Conservation (phyloP, 805 yeast species). For the Candida ulmi region DNA sequence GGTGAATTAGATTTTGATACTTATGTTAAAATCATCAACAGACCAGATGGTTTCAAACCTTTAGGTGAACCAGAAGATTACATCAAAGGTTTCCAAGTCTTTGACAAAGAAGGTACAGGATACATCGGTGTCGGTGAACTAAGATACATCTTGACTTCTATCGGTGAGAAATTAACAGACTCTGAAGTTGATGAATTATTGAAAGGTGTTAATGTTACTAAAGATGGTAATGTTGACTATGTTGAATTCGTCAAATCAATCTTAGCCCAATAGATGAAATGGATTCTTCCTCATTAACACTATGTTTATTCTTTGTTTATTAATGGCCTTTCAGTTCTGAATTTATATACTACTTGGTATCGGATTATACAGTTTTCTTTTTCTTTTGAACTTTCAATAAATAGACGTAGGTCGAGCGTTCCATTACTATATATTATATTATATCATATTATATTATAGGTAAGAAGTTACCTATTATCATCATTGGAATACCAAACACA, state of each 20-base stretch:
- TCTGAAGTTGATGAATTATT: slow-evolving; percentile 92
- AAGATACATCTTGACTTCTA: slow-evolving; percentile 88
- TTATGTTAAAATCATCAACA: slow-evolving; percentile 67
- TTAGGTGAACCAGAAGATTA: slow-evolving; percentile 86
- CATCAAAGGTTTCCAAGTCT: slow-evolving; percentile 93
- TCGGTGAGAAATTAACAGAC: slow-evolving; percentile 90
- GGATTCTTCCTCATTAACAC: too few species aligned
- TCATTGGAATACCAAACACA: slow-evolving; percentile 95
- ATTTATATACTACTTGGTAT: not conserved
- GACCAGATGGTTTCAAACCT: slow-evolving; percentile 85
- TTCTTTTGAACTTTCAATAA: not conserved
- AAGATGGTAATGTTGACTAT: slow-evolving; percentile 93
- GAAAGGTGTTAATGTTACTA: slow-evolving; percentile 90
- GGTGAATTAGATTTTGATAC: slow-evolving; percentile 64
- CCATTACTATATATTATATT: too few species aligned
- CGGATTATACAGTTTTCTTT: not conserved
- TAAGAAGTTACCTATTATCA: slow-evolving; percentile 89
- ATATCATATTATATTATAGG: slow-evolving; percentile 55
- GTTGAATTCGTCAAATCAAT: slow-evolving; percentile 92
- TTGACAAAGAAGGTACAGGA: slow-evolving; percentile 94
- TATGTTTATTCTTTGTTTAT: not conserved
- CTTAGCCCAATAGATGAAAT: slow-evolving; percentile 86
- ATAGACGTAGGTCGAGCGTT: not conserved
- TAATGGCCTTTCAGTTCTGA: not conserved
- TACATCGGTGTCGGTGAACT: slow-evolving; percentile 96